A percentile compares a stretch with the other conserved stretches of the same genome.
Conservation (phyloP, 495 filamentous ascomycete genomes). For the Talaromyces thailandensis region DNA sequence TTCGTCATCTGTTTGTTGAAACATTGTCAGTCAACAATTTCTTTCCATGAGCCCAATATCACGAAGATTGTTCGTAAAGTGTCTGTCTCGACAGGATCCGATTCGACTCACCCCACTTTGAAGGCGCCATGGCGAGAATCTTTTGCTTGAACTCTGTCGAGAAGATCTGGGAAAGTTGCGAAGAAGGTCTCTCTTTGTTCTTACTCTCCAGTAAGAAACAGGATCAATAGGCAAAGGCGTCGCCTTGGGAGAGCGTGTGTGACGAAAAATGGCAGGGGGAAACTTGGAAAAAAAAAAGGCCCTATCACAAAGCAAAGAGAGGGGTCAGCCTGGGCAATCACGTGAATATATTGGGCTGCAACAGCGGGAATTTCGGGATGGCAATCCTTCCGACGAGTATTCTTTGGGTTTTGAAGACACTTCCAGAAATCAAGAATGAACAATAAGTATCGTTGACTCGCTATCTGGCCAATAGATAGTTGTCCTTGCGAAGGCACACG, state of each 20-base stretch:
- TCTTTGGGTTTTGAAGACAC: too few relatives aligned
- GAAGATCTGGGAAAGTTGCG: not conserved
- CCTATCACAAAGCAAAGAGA: conserved; percentile 4
- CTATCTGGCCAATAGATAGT: not conserved
- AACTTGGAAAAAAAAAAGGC: not conserved
- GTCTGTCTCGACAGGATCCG: not conserved
- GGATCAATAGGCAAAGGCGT: not conserved
- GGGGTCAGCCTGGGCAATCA: conserved; percentile 1
- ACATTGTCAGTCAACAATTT: not conserved
- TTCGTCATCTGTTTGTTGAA: conserved; percentile 47
- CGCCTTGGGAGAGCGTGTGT: not conserved
- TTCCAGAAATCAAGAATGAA: not conserved
- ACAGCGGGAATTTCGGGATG: not conserved
- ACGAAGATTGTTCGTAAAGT: not conserved
- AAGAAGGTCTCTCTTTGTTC: not conserved
- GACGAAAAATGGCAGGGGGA: not conserved
- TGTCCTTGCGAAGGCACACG: not conserved
- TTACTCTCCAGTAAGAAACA: not conserved
- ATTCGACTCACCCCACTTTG: conserved; percentile 41
- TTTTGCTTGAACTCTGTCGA: conserved; percentile 5
- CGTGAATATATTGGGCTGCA: conserved; percentile 4
- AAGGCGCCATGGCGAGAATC: conserved; percentile 32
- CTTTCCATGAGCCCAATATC: not conserved
- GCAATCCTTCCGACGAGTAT: not conserved
- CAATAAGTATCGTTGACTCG: not conserved